A percentile compares a stretch with the other conserved stretches of the same genome.
Evolutionary conservation across 176 grass and related monocot species (phyloP).

Genomic region (Aegilops speltoides): DNA sequence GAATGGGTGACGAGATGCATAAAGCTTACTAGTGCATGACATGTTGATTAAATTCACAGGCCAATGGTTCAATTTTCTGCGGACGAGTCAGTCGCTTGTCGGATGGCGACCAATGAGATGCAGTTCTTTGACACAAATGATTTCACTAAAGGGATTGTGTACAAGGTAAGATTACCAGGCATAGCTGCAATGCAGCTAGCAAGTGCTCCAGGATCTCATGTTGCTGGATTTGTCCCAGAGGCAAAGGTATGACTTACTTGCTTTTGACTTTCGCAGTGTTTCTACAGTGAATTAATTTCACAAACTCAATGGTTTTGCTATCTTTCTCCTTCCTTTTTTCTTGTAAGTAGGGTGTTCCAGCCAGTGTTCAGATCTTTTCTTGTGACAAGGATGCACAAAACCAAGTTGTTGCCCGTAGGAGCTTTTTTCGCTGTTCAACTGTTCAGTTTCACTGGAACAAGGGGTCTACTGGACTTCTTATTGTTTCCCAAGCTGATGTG

Average conservation of each 20-base stretch:
- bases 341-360: slow-evolving; percentile 72
- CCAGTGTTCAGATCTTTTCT: slow-evolving; percentile 87
- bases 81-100: slow-evolving; percentile 83
- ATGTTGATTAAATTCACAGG: slow-evolving; percentile 59
- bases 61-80: slow-evolving; percentile 82
- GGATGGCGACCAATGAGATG: slow-evolving; percentile 86
- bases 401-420: slow-evolving; percentile 74
- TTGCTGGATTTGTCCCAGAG: slow-evolving; percentile 81
- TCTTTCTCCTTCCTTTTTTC: not conserved
- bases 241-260: slow-evolving; percentile 55
- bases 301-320: not conserved
- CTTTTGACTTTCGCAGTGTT: slow-evolving; percentile 12
- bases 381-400: slow-evolving; percentile 72
- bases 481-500: slow-evolving; percentile 80
- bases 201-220: slow-evolving; percentile 71
- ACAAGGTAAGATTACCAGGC: slow-evolving; percentile 69
- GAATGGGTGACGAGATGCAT: not conserved
- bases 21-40: slow-evolving; percentile 29
- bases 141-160: slow-evolving; percentile 71
- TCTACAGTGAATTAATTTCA: slow-evolving; percentile 20
- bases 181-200: slow-evolving; percentile 79
- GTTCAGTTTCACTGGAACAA: slow-evolving; percentile 84
- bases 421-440: slow-evolving; percentile 86
- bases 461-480: slow-evolving; percentile 74
- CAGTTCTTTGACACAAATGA: slow-evolving; percentile 86